Base-by-base conservation (phyloP, 108 stramenopile genomes). In the Nitzschia sp. region DNA sequence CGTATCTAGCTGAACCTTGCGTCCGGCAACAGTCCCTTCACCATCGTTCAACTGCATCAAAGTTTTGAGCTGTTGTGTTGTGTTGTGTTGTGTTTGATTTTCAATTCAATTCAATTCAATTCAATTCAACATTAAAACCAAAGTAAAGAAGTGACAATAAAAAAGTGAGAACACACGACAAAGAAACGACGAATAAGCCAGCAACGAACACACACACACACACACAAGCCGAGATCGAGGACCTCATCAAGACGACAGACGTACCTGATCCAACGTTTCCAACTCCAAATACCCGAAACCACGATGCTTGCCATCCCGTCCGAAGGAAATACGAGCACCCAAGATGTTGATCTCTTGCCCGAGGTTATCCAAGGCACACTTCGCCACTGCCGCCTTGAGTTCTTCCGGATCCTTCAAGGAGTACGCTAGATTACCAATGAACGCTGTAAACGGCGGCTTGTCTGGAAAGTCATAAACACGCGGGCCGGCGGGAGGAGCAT, bases 1-100 rank as follows among this genome's bases (percentile, higher is more conserved):
- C 17, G 84, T 73, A 74, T 91, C 84, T 35, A 91, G 60, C 62
- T 91, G 85, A 59, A 91, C 73, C 35, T 66, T 79, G 30, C 90
- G 83, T 32, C 87, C 85, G 17, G 78, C 74, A 47, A 83, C 34
- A 45, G 19, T 22, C 26, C 68, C 48, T 35, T 76, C 53, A 1
- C 46, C 58, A 47, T 74, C 72, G 53, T 79, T 76, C 29, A 83
- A 41, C 61, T 69, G 30, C 71, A 83, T 67, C 5, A 83, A 26
- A 2, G 29, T 2, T 66, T 83, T 79, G 30, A 83, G 73, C 75
- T 79, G 74, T 23, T 17, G 53, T 19, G 21, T 53, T n/a, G n/a
- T n/a, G n/a, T n/a, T n/a, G n/a, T n/a, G n/a, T n/a, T n/a, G n/a
- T n/a, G n/a, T n/a, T n/a, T n/a, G n/a, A 1, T 1, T 45, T 45